Evolutionary conservation across 371 early-diverging fungal species (phyloP), one percentile per base, ranked within the genome.

Genomic region (Synchytrium microbalum): DNA sequence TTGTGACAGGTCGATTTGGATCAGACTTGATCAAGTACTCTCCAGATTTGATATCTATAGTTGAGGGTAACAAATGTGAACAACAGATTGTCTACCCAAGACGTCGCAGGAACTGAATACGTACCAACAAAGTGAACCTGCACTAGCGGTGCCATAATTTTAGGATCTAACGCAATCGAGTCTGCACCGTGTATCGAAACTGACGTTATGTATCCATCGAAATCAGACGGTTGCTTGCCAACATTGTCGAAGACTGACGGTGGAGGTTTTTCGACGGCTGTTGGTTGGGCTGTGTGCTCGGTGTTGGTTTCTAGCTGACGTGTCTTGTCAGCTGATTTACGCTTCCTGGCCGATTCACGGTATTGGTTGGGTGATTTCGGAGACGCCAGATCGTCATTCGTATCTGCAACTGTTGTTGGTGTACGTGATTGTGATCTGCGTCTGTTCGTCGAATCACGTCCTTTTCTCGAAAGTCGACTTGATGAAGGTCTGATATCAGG

Each of bases 41-140:
- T 16, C 75, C 78, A 0, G 75, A 72, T 1, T 57, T 60, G 0
- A 61, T 57, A 58, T 77, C 75, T 73, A 56, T 24, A 56, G 13
- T n/a, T n/a, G n/a, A n/a, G n/a, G 8, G 24, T 26, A 26, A 13
- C 29, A 56, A 56, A 24, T 5, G 29, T 8, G 5, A 56, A 56
- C 8, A 10, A 10, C 13, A 5, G 5, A 56, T 24, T 24, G 5
- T 26, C 24, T 56, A 5, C 56, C 13, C 29, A 24, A 24, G 26
- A 5, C 24, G 29, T 26, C 24, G 29, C n/a, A n/a, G 29, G 8
- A 56, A 10, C 24, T 26, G 29, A 56, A 61, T 60, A 24, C 46
- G 26, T 27, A 61, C 55, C 62, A 38, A 71, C 56, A 61, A 74
- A 33, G 59, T 71, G 72, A 16, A 72, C 59, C 27, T 63, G 64